Evolutionary conservation across 306 rosid genomes (phyloP).

Genomic region (Fagus crenata): DNA sequence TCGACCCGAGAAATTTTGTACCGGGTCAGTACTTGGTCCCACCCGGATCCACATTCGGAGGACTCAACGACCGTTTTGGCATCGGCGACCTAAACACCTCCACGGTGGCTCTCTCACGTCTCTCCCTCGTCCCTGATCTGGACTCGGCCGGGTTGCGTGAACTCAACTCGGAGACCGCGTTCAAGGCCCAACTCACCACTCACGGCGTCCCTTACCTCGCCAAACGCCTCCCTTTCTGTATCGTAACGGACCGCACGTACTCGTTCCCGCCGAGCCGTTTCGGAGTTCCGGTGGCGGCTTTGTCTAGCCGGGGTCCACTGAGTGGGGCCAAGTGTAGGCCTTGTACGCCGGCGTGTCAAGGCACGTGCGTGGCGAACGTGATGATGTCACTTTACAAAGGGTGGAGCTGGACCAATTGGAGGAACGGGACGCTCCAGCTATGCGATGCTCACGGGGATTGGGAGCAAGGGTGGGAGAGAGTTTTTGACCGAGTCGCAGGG

Average conservation of each 20-base stretch:
- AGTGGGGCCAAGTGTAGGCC: conserved; percentile 89
- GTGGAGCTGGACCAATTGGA: conserved; percentile 90
- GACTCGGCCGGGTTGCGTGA: conserved; percentile 48
- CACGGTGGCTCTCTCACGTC: conserved; percentile 64
- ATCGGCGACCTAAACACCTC: conserved; percentile 72
- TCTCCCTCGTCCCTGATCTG: conserved; percentile 58
- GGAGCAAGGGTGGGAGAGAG: conserved; percentile 67
- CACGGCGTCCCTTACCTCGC: conserved; percentile 34
- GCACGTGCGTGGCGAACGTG: conserved; percentile 47
- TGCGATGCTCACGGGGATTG: conserved; percentile 64
- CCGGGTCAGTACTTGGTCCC: conserved; percentile 65
- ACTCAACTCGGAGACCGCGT: conserved; percentile 82
- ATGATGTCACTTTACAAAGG: conserved; percentile 42
- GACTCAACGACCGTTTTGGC: conserved; percentile 85
- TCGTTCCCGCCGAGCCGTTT: conserved; percentile 56
- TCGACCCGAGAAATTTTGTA: conserved; percentile 53
- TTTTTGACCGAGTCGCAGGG: conserved; percentile 54
- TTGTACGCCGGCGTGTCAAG: conserved; percentile 58
- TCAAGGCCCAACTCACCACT: conserved; percentile 69
- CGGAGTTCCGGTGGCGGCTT: conserved; percentile 84
- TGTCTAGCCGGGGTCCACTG: conserved; percentile 71
- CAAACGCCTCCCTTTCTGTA: conserved; percentile 66
- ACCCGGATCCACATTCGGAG: conserved; percentile 71
- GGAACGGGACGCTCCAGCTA: conserved; percentile 48
- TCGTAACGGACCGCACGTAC: conserved; percentile 72